These are phyloP conservation scores for Lactarius akahatsu DNA, from an alignment of 768 basidiomycete species.

Conservation along the genomic window DNA sequence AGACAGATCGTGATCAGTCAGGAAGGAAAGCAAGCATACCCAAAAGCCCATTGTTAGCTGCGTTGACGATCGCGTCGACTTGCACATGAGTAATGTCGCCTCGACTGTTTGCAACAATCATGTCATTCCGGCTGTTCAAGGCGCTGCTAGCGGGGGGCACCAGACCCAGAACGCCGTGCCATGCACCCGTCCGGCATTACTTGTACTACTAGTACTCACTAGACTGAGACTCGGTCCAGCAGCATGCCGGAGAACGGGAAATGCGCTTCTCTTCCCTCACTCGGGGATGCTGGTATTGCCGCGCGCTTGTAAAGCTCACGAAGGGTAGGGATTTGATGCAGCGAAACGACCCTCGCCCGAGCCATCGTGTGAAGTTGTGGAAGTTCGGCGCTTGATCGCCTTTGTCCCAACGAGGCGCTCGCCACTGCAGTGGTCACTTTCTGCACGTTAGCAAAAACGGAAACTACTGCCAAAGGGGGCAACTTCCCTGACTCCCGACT, in stretches of 20 bases:
- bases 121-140: not conserved
- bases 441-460: not conserved
- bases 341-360: slow-evolving; percentile 28
- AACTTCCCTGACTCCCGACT: not conserved
- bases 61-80: slow-evolving; percentile 78
- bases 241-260: slow-evolving; percentile 41
- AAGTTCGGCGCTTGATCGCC: not conserved
- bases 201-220: slow-evolving; percentile 46
- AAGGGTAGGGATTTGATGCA: slow-evolving; percentile 58
- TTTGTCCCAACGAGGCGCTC: not conserved
- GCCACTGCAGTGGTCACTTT: not conserved
- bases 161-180: not conserved
- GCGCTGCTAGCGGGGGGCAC: not conserved
- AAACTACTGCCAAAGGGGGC: not conserved
- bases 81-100: slow-evolving; percentile 76
- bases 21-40: slow-evolving; percentile 42
- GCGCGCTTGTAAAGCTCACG: slow-evolving; percentile 49
- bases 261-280: slow-evolving; percentile 36
- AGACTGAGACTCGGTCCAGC: slow-evolving; percentile 63
- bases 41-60: slow-evolving; percentile 69
- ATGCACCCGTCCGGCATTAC: not conserved
- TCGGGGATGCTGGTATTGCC: slow-evolving; percentile 37
- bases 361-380: slow-evolving; percentile 1
- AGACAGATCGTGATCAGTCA: not conserved
- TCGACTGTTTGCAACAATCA: slow-evolving; percentile 45